Conservation (phyloP, 148 eudicot genomes). For the Heliamphora exappendiculata region DNA sequence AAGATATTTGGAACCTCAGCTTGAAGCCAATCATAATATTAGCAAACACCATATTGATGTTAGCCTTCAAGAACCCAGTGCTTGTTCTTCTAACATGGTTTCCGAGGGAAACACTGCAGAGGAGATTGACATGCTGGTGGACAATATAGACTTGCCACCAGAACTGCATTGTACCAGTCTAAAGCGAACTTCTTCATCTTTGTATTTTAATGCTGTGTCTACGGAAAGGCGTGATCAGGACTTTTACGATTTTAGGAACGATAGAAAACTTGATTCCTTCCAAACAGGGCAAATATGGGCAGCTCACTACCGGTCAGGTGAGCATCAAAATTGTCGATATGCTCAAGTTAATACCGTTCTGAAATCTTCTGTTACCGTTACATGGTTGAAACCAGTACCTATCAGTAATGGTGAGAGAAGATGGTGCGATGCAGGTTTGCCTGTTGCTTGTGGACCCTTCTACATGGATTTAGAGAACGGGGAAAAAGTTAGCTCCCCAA, state of each 20-base stretch:
- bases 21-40: background rate
- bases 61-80: constrained; percentile 18
- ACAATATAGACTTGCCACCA: background rate
- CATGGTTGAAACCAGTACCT: constrained; percentile 51
- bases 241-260: constrained; percentile 25
- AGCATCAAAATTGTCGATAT: constrained; percentile 32
- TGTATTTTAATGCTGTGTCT: background rate
- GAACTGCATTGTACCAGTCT: background rate
- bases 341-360: constrained; percentile 28
- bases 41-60: background rate
- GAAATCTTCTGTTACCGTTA: constrained; percentile 23
- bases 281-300: constrained; percentile 57
- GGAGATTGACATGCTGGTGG: constrained; percentile 14
- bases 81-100: constrained; percentile 19
- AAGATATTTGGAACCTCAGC: constrained; percentile 2
- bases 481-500: constrained; percentile 7
- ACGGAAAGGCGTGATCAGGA: constrained; percentile 18
- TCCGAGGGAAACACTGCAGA: constrained; percentile 21
- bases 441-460: constrained; percentile 58
- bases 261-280: constrained; percentile 27
- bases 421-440: constrained; percentile 54
- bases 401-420: constrained; percentile 29
- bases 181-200: background rate
- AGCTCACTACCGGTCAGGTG: constrained; percentile 28
- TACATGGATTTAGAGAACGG: constrained; percentile 20